phyloP scores from a whole-genome alignment of 768 basidiomycete genomes.

The Asterophora parasitica region DNA sequence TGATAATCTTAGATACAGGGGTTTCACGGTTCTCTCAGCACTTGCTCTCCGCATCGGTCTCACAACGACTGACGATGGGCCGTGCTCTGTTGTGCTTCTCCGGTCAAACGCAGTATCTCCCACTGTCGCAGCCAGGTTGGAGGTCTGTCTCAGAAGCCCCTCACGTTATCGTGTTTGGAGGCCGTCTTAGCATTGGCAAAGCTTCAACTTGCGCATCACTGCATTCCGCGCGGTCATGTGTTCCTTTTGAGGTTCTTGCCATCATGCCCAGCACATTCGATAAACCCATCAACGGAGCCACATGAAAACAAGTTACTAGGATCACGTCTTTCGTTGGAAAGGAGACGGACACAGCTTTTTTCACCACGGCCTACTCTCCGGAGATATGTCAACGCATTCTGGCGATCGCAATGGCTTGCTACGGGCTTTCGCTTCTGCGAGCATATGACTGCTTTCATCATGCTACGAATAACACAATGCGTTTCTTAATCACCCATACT shows the following conservation, averaged over 20 bases:
- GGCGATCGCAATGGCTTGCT: not conserved
- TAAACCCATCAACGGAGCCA: not conserved
- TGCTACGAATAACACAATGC: not conserved
- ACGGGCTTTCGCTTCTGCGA: not conserved
- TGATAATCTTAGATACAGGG: too few species aligned
- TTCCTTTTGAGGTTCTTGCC: not conserved
- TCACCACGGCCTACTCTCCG: not conserved
- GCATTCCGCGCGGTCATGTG: not conserved
- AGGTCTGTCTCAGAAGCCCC: too few species aligned
- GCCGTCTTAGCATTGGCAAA: too few species aligned
- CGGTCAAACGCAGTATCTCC: too few species aligned
- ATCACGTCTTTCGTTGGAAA: not conserved
- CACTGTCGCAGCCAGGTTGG: too few species aligned
- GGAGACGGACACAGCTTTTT: not conserved
- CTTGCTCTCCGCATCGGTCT: too few species aligned
- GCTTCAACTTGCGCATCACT: too few species aligned
- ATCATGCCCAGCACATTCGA: not conserved
- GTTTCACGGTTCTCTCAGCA: too few species aligned
- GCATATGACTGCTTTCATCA: not conserved
- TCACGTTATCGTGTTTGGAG: too few species aligned
- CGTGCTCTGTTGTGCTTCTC: too few species aligned
- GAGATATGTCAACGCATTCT: not conserved
- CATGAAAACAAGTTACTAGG: not conserved
- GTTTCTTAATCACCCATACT: not conserved
- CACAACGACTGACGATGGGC: too few species aligned